These are phyloP conservation scores for Candida jianshihensis DNA, from an alignment of 805 yeast genomes.

Conservation along the genomic window DNA sequence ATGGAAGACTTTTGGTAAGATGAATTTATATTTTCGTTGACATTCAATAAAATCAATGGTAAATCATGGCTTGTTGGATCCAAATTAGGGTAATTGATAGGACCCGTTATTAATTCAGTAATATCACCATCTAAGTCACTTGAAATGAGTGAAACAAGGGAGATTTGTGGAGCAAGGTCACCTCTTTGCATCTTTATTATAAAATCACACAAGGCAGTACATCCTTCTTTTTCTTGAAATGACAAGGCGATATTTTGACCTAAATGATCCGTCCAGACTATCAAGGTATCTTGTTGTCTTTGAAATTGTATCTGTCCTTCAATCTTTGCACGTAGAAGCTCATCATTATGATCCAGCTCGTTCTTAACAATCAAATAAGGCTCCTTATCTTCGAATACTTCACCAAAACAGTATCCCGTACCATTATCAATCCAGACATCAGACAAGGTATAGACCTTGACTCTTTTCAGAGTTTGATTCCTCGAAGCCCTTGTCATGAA, in stretches of 20 bases:
- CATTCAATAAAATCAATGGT: conserved; percentile 42
- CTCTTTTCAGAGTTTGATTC: conserved; percentile 54
- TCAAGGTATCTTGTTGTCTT: conserved; percentile 87
- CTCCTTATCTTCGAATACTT: conserved; percentile 27
- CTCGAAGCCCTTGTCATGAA: background rate
- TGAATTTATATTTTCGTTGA: conserved; percentile 50
- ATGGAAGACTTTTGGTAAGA: conserved; percentile 57
- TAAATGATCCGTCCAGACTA: conserved; percentile 82
- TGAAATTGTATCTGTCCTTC: conserved; percentile 79
- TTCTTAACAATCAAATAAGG: conserved; percentile 69
- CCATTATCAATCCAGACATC: conserved; percentile 91
- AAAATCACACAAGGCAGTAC: conserved; percentile 77
- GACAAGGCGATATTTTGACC: conserved; percentile 79
- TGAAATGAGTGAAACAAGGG: conserved; percentile 62
- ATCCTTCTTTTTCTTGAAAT: conserved; percentile 88
- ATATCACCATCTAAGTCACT: conserved; percentile 44
- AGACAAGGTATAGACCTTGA: conserved; percentile 79
- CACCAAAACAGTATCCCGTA: conserved; percentile 85
- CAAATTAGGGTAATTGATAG: conserved; percentile 57
- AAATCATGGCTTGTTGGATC: conserved; percentile 46
- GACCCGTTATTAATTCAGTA: conserved; percentile 77
- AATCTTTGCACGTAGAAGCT: conserved; percentile 58
- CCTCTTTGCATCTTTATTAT: conserved; percentile 57
- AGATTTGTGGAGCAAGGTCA: conserved; percentile 53
- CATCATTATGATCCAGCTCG: conserved; percentile 54